A percentile compares a stretch with the other conserved stretches of the same genome.
These are phyloP conservation scores for Leccinellum luteum DNA, from an alignment of 768 basidiomycete species.

Conservation along the genomic window DNA sequence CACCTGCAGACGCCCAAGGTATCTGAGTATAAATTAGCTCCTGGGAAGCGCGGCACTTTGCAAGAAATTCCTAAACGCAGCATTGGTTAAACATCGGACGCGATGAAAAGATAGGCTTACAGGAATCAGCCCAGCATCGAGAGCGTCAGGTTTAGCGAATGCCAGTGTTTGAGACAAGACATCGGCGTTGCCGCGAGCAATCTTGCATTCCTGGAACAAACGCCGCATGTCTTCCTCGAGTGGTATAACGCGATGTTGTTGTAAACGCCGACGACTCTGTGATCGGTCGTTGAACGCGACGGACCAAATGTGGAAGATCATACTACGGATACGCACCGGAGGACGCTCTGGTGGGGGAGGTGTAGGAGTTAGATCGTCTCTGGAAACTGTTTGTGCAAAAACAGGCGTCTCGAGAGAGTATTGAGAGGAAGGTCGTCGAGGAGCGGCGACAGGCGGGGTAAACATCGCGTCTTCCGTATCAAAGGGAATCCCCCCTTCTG, in stretches of 20 bases:
- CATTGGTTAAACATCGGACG: background rate
- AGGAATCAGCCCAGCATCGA: constrained; percentile 62
- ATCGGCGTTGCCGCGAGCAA: constrained; percentile 78
- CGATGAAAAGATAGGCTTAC: constrained; percentile 37
- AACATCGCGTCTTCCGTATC: constrained; percentile 80
- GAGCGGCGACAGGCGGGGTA: constrained; percentile 51
- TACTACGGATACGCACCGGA: constrained; percentile 13
- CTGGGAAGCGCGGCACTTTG: constrained; percentile 76
- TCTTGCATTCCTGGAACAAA: constrained; percentile 81
- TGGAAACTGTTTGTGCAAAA: constrained; percentile 35
- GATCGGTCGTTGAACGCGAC: background rate
- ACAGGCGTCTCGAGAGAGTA: constrained; percentile 35
- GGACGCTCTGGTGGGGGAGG: constrained; percentile 27
- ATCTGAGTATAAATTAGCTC: constrained; percentile 86
- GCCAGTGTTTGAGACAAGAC: constrained; percentile 70
- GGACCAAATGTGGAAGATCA: background rate
- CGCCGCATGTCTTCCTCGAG: constrained; percentile 82
- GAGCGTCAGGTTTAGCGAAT: constrained; percentile 66
- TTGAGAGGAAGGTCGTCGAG: constrained; percentile 30
- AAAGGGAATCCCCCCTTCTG: constrained; percentile 81
- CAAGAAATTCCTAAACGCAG: constrained; percentile 71
- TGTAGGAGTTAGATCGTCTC: constrained; percentile 25
- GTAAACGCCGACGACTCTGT: constrained; percentile 15
- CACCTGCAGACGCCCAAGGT: constrained; percentile 84
- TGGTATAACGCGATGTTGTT: constrained; percentile 51